Base-by-base conservation (phyloP, 1,284 basidiomycete genomes). In the Ustilago loliicola region DNA sequence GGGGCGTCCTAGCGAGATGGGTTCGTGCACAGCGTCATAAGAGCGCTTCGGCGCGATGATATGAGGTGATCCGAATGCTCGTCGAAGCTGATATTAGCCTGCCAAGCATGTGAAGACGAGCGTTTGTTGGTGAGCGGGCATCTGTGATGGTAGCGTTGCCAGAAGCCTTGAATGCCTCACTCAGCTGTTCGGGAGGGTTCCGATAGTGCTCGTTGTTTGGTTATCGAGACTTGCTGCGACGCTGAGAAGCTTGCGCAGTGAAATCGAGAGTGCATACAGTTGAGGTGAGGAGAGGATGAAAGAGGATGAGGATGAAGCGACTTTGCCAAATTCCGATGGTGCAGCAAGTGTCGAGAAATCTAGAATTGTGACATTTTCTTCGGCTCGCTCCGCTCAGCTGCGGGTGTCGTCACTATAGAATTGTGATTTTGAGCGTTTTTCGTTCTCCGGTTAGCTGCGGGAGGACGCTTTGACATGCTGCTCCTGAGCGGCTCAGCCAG, bases 341-440 rank as follows among this genome's bases (percentile, higher is more conserved):
- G 7, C 40, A 45, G 19, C 32, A 17, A 23, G 34, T 17, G n/a
- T 36, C 38, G 3, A 56, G 34, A 42, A 40, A 56, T 23, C n/a
- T n/a, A n/a, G n/a, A n/a, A n/a, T n/a, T n/a, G 9, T 45, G 38
- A 25, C 25, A 42, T 27, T 42, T 57, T 42, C 36, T 40, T 38
- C 15, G 36, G 36, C 36, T 38, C 17, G 51, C 27, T 55, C 53
- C 53, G 36, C 23, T 40, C 23, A 45, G 50, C 59, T 61, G 38
- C 51, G 27, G 38, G 50, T 61, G 60, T 61, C 60, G 60, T 61
- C 60, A 61, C 52, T 32, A 51, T 60, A 13, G 10, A 30, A 1
- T 52, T 32, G n/a, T 50, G 47, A 15, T 11, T 21, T 2, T 21
- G 25, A 48, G 45, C 45, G 5, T 17, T 51, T 51, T 29, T 30